These are phyloP conservation scores for Mucor irregularis DNA, from an alignment of 371 early-diverging fungal species.

Conservation along the genomic window DNA sequence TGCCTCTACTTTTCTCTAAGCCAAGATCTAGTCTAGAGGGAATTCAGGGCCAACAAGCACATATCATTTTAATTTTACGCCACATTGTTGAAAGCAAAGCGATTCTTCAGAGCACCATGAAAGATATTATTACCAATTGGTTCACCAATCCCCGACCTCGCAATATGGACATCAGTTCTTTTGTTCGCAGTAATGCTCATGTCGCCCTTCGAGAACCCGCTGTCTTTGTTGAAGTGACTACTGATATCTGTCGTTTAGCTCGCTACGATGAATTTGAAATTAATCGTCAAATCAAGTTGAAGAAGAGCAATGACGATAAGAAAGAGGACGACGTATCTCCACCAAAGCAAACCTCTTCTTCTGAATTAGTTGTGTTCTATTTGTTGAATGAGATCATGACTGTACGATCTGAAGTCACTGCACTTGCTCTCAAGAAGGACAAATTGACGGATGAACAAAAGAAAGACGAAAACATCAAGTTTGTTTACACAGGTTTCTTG, in stretches of 20 bases:
- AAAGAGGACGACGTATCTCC: not conserved
- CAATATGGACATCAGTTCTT: slow-evolving; percentile 70
- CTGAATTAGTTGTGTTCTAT: slow-evolving; percentile 37
- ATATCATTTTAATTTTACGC: slow-evolving; percentile 81
- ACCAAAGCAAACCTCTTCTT: slow-evolving; percentile 17
- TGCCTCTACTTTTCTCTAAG: slow-evolving; percentile 60
- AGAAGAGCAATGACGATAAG: slow-evolving; percentile 10
- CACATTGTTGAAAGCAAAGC: slow-evolving; percentile 80
- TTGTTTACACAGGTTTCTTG: slow-evolving; percentile 78
- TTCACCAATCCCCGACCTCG: slow-evolving; percentile 71
- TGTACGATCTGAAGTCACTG: slow-evolving; percentile 20
- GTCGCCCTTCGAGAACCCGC: slow-evolving; percentile 75
- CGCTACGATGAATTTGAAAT: slow-evolving; percentile 60
- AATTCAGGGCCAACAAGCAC: slow-evolving; percentile 72
- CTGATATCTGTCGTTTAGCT: slow-evolving; percentile 66
- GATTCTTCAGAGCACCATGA: slow-evolving; percentile 73
- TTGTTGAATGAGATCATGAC: slow-evolving; percentile 40
- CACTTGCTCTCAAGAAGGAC: slow-evolving; percentile 14
- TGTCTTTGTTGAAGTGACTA: slow-evolving; percentile 68
- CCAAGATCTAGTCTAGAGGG: slow-evolving; percentile 50
- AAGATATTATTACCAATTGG: slow-evolving; percentile 74
- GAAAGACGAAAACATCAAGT: slow-evolving; percentile 40
- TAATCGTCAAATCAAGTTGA: slow-evolving; percentile 53
- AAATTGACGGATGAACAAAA: slow-evolving; percentile 15
- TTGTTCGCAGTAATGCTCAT: slow-evolving; percentile 71